Conservation (phyloP, 441 rosid species). For the Erysimum pusillum region DNA sequence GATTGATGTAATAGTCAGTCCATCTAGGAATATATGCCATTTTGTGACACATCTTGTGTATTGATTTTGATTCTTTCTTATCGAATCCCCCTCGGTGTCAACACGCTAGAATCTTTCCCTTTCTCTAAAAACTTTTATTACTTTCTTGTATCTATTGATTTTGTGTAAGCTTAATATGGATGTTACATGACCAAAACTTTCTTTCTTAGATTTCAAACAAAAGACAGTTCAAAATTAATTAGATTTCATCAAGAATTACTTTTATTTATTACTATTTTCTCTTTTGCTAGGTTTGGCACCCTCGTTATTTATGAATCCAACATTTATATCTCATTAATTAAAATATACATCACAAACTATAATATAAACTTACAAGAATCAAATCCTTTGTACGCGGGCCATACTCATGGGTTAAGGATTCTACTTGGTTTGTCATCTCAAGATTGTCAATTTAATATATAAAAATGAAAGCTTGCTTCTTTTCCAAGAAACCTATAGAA, state of each 20-base stretch:
- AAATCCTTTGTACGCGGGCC: constrained; percentile 41
- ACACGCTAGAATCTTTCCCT: constrained; percentile 45
- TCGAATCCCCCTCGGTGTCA: constrained; percentile 50
- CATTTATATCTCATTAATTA: constrained; percentile 7
- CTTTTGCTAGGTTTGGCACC: neutral
- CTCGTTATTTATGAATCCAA: neutral
- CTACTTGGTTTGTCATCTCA: constrained; percentile 34
- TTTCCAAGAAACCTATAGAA: constrained; percentile 36
- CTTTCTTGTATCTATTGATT: constrained; percentile 12
- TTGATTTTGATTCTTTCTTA: constrained; percentile 45
- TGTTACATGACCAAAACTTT: neutral
- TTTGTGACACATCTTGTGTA: constrained; percentile 39
- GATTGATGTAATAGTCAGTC: constrained; percentile 42
- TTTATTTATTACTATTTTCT: neutral
- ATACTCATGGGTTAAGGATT: constrained; percentile 44
- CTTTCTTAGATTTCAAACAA: neutral
- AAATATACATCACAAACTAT: constrained; percentile 14
- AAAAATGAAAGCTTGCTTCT: constrained; percentile 37
- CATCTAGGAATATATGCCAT: constrained; percentile 47
- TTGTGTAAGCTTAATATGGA: neutral
- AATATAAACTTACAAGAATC: constrained; percentile 35
- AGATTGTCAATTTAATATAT: constrained; percentile 37
- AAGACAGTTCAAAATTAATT: neutral
- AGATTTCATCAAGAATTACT: neutral
- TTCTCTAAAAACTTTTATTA: neutral